phyloP scores from a whole-genome alignment of 2,329 filamentous ascomycete species.

The Alternaria burnsii region DNA sequence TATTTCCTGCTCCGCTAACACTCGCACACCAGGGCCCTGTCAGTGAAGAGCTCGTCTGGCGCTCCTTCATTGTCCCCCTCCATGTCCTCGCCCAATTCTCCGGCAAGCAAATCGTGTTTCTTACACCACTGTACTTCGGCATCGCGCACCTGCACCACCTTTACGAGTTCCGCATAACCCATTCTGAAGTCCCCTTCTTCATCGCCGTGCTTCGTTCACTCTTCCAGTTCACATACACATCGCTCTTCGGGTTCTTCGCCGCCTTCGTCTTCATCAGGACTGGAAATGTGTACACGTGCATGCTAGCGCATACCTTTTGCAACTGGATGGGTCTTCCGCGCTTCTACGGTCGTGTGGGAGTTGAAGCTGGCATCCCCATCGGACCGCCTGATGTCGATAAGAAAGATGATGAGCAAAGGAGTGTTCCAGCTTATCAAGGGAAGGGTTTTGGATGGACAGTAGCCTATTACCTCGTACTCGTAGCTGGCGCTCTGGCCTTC shows the following conservation, averaged over 20 bases:
- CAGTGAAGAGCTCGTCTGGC: constrained; percentile 94
- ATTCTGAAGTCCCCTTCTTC: constrained; percentile 72
- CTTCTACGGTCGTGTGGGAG: constrained; percentile 78
- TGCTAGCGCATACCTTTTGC: constrained; percentile 85
- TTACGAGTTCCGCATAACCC: constrained; percentile 87
- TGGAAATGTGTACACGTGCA: constrained; percentile 78
- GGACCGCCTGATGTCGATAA: constrained; percentile 44
- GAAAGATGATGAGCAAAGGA: constrained; percentile 50
- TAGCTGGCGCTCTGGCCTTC: constrained; percentile 76
- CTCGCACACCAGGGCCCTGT: constrained; percentile 68
- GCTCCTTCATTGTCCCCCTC: constrained; percentile 83
- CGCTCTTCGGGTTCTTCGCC: constrained; percentile 90
- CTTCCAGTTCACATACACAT: constrained; percentile 89
- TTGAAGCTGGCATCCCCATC: constrained; percentile 57
- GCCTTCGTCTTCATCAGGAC: constrained; percentile 89
- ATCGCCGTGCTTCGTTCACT: constrained; percentile 74
- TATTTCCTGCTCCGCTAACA: constrained; percentile 15
- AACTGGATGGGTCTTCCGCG: constrained; percentile 91
- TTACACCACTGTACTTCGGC: constrained; percentile 88
- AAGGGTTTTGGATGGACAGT: constrained; percentile 70
- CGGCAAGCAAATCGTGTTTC: constrained; percentile 71
- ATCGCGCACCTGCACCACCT: constrained; percentile 95
- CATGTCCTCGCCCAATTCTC: constrained; percentile 72
- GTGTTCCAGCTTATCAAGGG: constrained; percentile 32
- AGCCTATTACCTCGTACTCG: constrained; percentile 79